Conservation (phyloP, 352 stramenopile species). For the Phytophthora sp. region DNA sequence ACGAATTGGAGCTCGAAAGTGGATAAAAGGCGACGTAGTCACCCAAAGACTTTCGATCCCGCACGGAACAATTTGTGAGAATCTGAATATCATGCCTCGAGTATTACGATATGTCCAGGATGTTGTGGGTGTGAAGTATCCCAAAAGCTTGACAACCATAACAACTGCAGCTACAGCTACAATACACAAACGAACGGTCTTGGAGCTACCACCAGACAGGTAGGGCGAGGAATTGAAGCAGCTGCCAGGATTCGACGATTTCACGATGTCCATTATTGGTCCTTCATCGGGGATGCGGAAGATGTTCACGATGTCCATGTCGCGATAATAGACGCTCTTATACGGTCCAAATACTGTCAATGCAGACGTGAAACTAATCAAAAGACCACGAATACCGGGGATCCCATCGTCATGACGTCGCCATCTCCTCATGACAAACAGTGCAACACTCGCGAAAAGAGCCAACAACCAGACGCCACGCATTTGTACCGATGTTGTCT, state of each 20-base stretch:
- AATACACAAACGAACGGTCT: slow-evolving; percentile 23
- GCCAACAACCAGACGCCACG: slow-evolving; percentile 52
- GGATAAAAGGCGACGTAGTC: slow-evolving; percentile 24
- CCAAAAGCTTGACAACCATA: slow-evolving; percentile 9
- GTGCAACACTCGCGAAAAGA: slow-evolving; percentile 33
- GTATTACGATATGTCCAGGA: slow-evolving; percentile 2
- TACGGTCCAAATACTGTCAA: slow-evolving; percentile 48
- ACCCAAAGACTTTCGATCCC: slow-evolving; percentile 32
- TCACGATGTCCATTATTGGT: slow-evolving; percentile 23
- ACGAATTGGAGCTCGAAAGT: slow-evolving; percentile 18
- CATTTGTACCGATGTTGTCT: slow-evolving; percentile 49
- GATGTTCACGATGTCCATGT: slow-evolving; percentile 24
- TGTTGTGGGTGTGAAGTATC: slow-evolving; percentile 11
- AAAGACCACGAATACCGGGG: slow-evolving; percentile 37
- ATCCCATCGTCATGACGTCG: slow-evolving; percentile 22
- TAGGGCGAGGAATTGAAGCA: slow-evolving; percentile 35
- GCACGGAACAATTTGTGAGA: slow-evolving; percentile 16
- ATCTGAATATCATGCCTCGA: slow-evolving; percentile 16
- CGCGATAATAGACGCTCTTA: slow-evolving; percentile 21
- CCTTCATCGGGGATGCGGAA: slow-evolving; percentile 19
- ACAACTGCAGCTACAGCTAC: slow-evolving; percentile 2
- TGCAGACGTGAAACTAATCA: slow-evolving; percentile 44
- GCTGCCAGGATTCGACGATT: slow-evolving; percentile 7
- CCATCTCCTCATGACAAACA: slow-evolving; percentile 25
- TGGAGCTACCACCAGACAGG: slow-evolving; percentile 16